A percentile compares a stretch with the other conserved stretches of the same genome.
These are phyloP conservation scores for Trichosanthes truncata DNA, from an alignment of 306 rosid species.

Conservation along the genomic window DNA sequence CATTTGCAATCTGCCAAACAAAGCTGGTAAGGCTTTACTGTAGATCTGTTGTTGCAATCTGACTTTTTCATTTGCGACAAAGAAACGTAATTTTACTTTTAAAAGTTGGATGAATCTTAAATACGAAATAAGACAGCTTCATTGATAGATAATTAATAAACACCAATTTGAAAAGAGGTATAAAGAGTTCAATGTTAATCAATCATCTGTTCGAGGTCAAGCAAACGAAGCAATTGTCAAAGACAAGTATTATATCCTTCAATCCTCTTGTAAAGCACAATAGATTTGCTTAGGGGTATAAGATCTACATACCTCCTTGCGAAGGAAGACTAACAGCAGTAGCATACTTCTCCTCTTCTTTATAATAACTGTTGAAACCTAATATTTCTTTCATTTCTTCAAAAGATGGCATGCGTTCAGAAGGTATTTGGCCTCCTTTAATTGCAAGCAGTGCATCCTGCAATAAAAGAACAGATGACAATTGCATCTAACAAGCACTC, in stretches of 20 bases:
- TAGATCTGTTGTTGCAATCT: not conserved
- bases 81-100: not conserved
- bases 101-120: not conserved
- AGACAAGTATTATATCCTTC: not conserved
- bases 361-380: slow-evolving; percentile 80
- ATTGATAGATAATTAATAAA: not conserved
- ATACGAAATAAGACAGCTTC: not conserved
- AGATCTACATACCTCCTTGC: slow-evolving; percentile 38
- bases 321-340: slow-evolving; percentile 32
- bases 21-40: not conserved
- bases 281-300: not conserved
- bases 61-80: not conserved
- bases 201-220: not conserved
- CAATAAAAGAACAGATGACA: not conserved
- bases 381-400: slow-evolving; percentile 78
- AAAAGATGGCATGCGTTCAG: slow-evolving; percentile 86
- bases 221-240: not conserved
- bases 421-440: slow-evolving; percentile 89
- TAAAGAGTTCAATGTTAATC: not conserved
- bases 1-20: not conserved
- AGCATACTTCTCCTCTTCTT: slow-evolving; percentile 84
- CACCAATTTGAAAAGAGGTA: not conserved
- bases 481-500: not conserved
- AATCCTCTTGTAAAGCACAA: not conserved
- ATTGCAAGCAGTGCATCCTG: slow-evolving; percentile 71